Percentiles rank a stretch among this genome's conserved stretches.
Evolutionary conservation across 371 early-diverging fungal genomes (phyloP).

Genomic region (Lichtheimia ornata): DNA sequence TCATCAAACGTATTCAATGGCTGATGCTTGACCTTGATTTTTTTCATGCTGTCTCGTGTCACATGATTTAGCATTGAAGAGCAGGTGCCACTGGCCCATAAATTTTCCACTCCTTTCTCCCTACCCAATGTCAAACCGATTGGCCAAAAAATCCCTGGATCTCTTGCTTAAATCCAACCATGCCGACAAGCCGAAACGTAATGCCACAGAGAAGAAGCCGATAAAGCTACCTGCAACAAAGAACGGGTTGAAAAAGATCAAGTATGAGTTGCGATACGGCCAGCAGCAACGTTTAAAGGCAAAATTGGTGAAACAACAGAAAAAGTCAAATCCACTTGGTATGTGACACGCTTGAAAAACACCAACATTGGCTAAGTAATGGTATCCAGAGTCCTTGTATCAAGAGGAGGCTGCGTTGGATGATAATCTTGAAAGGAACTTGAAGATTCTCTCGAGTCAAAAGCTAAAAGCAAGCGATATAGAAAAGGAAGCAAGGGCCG

Average conservation of each 20-base stretch:
- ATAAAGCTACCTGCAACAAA: constrained; percentile 52
- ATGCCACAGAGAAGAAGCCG: neutral
- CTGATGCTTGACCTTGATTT: too few species aligned
- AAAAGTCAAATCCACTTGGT: constrained; percentile 57
- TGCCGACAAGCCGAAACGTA: constrained; percentile 10
- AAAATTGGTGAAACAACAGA: constrained; percentile 34
- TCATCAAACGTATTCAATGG: too few species aligned
- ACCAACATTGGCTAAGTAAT: neutral
- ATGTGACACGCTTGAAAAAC: constrained; percentile 9
- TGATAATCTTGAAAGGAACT: constrained; percentile 36
- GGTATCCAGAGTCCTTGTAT: constrained; percentile 24
- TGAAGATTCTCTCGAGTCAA: constrained; percentile 27
- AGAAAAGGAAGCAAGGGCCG: constrained; percentile 35
- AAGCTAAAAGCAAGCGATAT: constrained; percentile 31
- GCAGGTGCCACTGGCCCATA: too few species aligned
- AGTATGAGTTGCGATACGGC: constrained; percentile 60
- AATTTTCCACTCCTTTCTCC: too few species aligned
- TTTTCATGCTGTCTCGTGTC: too few species aligned
- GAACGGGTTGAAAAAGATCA: constrained; percentile 59
- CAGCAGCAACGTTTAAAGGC: constrained; percentile 42
- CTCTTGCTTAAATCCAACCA: constrained; percentile 20
- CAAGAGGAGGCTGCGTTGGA: constrained; percentile 29
- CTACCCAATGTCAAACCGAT: constrained; percentile 32
- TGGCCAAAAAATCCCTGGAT: constrained; percentile 36
- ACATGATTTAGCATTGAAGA: too few species aligned